Evolutionary conservation across 2,329 filamentous ascomycete species (phyloP).

Genomic region (Fusarium cyanostomum): DNA sequence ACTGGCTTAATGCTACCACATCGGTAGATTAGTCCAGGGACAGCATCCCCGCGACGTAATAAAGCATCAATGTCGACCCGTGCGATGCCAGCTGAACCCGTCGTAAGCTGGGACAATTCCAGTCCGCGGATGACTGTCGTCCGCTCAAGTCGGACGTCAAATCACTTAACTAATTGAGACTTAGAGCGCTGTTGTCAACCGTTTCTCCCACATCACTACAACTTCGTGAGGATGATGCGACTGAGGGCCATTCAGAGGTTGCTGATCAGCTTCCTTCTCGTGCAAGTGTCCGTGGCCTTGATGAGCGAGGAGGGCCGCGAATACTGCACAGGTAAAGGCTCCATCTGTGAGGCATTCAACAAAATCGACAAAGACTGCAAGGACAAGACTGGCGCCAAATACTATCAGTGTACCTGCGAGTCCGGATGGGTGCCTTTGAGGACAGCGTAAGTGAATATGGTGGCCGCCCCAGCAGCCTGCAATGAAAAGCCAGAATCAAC

Average conservation of each 20-base stretch:
- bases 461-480: too few species aligned
- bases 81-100: background rate
- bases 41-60: constrained; percentile 3
- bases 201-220: background rate
- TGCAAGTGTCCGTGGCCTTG: constrained; percentile 2
- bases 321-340: constrained; percentile 27
- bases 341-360: constrained; percentile 24
- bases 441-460: constrained; percentile 22
- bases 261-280: constrained; percentile 10
- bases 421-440: constrained; percentile 22
- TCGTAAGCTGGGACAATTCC: background rate
- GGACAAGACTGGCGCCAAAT: constrained; percentile 16
- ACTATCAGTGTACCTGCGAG: constrained; percentile 23
- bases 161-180: background rate
- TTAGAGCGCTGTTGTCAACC: background rate
- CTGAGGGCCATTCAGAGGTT: background rate
- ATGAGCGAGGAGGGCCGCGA: constrained; percentile 18
- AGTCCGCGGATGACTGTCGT: background rate
- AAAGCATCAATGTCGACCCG: background rate
- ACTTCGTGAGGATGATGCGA: background rate
- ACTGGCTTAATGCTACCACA: constrained; percentile 2
- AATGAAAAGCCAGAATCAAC: background rate
- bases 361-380: constrained; percentile 15
- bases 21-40: constrained; percentile 1
- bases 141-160: background rate